These are phyloP conservation scores for Botrytis pseudocinerea DNA, from an alignment of 2,329 filamentous ascomycete genomes.

Conservation along the genomic window DNA sequence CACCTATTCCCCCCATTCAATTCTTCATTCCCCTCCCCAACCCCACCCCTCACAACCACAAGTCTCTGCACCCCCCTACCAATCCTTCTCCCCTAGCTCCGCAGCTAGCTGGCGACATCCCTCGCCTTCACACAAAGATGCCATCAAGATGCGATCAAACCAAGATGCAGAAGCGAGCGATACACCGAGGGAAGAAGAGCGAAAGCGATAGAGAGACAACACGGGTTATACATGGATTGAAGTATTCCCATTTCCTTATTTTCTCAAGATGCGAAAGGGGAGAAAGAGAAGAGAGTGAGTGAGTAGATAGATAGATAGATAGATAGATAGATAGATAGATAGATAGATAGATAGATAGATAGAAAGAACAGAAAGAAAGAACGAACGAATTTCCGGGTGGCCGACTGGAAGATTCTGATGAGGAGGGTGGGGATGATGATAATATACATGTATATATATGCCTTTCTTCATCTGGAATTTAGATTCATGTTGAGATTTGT, in stretches of 20 bases:
- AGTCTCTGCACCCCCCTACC: background rate
- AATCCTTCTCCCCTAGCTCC: background rate
- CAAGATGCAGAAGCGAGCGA: too few species aligned
- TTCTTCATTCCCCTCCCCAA: background rate
- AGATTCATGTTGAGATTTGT: background rate
- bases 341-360: too few species aligned
- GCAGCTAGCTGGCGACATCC: background rate
- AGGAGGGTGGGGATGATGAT: background rate
- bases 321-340: too few species aligned
- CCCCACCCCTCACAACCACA: background rate
- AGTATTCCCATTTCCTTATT: background rate
- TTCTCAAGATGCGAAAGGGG: background rate
- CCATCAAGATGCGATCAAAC: background rate
- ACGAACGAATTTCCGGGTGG: background rate
- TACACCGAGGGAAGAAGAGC: too few species aligned
- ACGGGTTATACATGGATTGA: background rate
- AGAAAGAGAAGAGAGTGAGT: background rate
- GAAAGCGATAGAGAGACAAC: background rate
- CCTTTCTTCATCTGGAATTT: background rate
- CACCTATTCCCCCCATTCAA: background rate
- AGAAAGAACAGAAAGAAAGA: too few species aligned
- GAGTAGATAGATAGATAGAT: too few species aligned
- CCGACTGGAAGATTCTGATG: background rate
- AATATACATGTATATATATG: background rate
- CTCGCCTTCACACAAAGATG: background rate